Base-by-base conservation (phyloP, 768 basidiomycete species). In the Suillus brevipes region DNA sequence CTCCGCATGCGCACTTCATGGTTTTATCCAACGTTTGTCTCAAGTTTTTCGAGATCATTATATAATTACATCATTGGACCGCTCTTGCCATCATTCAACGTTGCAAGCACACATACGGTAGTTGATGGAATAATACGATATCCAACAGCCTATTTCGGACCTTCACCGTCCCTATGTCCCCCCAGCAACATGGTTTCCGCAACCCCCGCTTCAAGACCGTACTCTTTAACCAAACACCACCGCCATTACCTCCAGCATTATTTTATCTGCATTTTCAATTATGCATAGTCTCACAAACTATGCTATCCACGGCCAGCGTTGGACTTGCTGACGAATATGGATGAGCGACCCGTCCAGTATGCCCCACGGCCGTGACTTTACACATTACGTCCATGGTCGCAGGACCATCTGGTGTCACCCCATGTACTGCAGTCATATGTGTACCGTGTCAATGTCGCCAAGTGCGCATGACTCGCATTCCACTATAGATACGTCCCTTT, bases 371-470 rank as follows among this genome's bases (percentile, higher is more conserved):
- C 13, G 57, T 50, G n/a, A 63, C 31, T 28, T 10, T 42, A 36
- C 52, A 50, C 16, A 53, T 49, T 25, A 9, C 57, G 8, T 37
- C 37, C 28, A 1, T 7, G 1, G 55, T 63, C 28, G 49, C 65
- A 20, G 23, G 25, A 10, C 20, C 20, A 16, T 23, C 63, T 12
- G 52, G 60, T 45, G 6, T 38, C 13, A 61, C 52, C 9, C 56
- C 43, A 43, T 61, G 61, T 16, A 25, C 68, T 18, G 34, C 53
- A 7, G 18, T 68, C 18, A 31, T 13, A 16, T 7, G 8, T 16
- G 50, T 84, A 87, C 65, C 90, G 91, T 63, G 80, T 86, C 49
- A 88, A 92, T 69, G 79, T 92, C 79, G 83, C 68, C 83, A 78
- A n/a, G 73, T 92, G 47, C 82, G 85, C 64, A 40, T 47, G 61